A percentile compares a stretch with the other conserved stretches of the same genome.
Conservation (phyloP, 176 grass and related monocot genomes). For the Oryza nivara region DNA sequence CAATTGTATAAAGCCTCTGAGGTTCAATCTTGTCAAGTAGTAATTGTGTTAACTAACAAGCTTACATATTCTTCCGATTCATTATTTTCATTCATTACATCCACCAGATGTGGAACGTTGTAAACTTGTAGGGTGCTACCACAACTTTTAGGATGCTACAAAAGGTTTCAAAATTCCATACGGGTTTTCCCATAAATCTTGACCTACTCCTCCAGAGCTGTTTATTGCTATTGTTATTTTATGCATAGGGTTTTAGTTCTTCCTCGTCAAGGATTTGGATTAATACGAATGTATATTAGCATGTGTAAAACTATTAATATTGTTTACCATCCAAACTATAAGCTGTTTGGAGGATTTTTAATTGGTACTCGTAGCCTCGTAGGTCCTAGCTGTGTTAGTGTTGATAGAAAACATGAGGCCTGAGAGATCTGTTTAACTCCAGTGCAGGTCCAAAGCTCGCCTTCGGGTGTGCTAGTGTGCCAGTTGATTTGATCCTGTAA, state of each 20-base stretch:
- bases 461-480: no score
- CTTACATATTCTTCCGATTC: slow-evolving; percentile 50
- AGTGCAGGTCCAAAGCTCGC: no score
- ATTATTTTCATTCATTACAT: slow-evolving; percentile 29
- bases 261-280: background rate
- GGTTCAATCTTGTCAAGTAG: background rate
- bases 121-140: background rate
- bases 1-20: background rate
- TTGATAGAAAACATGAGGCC: no score
- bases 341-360: no score
- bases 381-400: no score
- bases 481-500: no score
- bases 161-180: background rate
- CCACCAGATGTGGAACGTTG: slow-evolving; percentile 14
- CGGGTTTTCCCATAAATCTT: background rate
- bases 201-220: no score
- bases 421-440: no score
- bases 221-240: no score
- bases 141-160: background rate
- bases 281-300: background rate
- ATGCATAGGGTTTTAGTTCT: background rate
- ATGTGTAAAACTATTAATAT: background rate
- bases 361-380: no score
- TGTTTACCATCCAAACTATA: background rate
- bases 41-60: slow-evolving; percentile 19